Conservation (phyloP, 2,329 filamentous ascomycete genomes). For the Diaporthe sp. region DNA sequence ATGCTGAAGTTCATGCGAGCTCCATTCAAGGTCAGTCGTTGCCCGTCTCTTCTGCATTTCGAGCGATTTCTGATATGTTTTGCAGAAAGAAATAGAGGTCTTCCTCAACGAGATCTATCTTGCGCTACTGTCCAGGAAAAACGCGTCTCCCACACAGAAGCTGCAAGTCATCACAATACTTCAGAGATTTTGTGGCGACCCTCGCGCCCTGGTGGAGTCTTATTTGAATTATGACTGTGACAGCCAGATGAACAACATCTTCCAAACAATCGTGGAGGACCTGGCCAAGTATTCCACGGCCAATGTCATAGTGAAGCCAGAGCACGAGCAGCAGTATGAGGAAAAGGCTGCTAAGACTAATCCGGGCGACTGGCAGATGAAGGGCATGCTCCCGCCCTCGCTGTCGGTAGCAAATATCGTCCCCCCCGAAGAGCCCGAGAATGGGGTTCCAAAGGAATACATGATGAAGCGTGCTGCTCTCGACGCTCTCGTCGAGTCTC, state of each 20-base stretch:
- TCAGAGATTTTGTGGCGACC: slow-evolving; percentile 86
- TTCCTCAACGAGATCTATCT: slow-evolving; percentile 98
- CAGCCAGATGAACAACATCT: slow-evolving; percentile 95
- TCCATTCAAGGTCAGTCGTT: slow-evolving; percentile 82
- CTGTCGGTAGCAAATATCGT: slow-evolving; percentile 84
- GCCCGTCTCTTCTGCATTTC: neutral
- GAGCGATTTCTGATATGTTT: slow-evolving; percentile 12
- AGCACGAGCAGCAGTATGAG: slow-evolving; percentile 89
- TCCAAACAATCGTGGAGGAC: slow-evolving; percentile 94
- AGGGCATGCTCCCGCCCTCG: slow-evolving; percentile 87
- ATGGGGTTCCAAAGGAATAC: slow-evolving; percentile 88
- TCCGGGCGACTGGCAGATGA: slow-evolving; percentile 85
- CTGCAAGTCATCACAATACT: slow-evolving; percentile 90
- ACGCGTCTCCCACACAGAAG: slow-evolving; percentile 90
- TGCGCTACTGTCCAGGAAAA: slow-evolving; percentile 88
- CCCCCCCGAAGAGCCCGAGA: slow-evolving; percentile 71
- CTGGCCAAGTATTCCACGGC: slow-evolving; percentile 88
- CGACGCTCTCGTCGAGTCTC: slow-evolving; percentile 88
- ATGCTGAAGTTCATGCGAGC: slow-evolving; percentile 95
- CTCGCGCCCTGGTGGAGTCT: slow-evolving; percentile 89
- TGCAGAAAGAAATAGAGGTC: slow-evolving; percentile 94
- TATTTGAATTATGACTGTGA: slow-evolving; percentile 99
- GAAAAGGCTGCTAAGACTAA: slow-evolving; percentile 78
- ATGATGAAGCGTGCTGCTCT: slow-evolving; percentile 90
- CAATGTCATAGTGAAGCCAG: slow-evolving; percentile 79